Conservation (phyloP, 2,329 filamentous ascomycete species). For the Phaeosphaeriaceae sp. region DNA sequence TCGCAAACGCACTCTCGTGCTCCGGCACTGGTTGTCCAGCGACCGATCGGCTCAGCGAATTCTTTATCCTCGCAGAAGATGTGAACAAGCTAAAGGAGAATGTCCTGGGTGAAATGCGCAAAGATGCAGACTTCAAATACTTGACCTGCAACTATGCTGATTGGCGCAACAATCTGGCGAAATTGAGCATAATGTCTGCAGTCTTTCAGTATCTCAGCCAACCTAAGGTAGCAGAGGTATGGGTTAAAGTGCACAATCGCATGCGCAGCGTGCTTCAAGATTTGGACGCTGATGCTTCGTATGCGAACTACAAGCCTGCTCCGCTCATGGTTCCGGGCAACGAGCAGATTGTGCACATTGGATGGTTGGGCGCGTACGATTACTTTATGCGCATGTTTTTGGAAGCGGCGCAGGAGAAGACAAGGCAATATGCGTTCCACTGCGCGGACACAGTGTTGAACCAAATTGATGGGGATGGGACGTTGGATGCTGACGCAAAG, state of each 20-base stretch:
- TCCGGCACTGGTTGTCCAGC: neutral
- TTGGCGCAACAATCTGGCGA: neutral
- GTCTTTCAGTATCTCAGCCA: neutral
- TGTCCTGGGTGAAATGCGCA: neutral
- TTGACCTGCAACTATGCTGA: neutral
- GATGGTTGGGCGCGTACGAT: neutral
- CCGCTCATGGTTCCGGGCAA: neutral
- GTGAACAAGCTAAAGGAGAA: neutral
- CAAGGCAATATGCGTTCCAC: neutral
- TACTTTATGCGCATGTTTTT: neutral
- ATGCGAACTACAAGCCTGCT: neutral
- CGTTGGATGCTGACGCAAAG: neutral
- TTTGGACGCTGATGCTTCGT: neutral
- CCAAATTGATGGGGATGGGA: neutral
- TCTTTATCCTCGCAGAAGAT: neutral
- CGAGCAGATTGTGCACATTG: neutral
- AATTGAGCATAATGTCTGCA: neutral
- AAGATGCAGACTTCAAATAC: neutral
- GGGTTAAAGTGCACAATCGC: neutral
- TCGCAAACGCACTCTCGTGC: neutral
- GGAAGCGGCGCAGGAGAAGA: neutral
- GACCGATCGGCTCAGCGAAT: neutral
- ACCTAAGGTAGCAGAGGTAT: neutral
- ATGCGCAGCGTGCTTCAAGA: neutral
- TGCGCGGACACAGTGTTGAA: neutral